Percentiles rank a stretch among this genome's conserved stretches.
phyloP scores from a whole-genome alignment of 306 rosid species.

The Acmispon strigosus region DNA sequence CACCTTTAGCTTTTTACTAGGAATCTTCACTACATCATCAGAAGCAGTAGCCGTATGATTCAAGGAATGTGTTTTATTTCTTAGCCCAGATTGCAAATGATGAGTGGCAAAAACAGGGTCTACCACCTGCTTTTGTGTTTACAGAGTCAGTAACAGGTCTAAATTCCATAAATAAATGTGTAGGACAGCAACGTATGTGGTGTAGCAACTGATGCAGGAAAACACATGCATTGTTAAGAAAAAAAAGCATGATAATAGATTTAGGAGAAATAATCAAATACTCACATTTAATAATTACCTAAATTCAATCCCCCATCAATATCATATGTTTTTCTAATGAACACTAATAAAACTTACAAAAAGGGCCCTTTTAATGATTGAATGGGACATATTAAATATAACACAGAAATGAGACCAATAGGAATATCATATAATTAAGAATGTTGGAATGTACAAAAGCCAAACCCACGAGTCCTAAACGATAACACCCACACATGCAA shows the following conservation, averaged over 20 bases:
- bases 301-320: constrained; percentile 4
- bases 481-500: too few relatives aligned
- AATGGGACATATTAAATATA: not conserved
- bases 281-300: not conserved
- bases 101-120: constrained; percentile 46
- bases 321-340: not conserved
- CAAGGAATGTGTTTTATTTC: constrained; percentile 25
- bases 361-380: not conserved
- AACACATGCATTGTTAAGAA: not conserved
- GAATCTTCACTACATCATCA: constrained; percentile 27
- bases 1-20: constrained; percentile 40
- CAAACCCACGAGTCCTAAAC: not conserved
- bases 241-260: not conserved
- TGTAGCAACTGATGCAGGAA: not conserved
- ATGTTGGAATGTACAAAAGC: not conserved
- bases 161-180: constrained; percentile 15
- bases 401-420: not conserved
- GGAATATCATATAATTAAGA: not conserved
- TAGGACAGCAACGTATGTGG: not conserved
- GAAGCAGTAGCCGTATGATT: constrained; percentile 10
- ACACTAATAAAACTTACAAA: not conserved
- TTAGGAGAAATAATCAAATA: constrained; percentile 6
- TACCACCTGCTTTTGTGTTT: constrained; percentile 51
- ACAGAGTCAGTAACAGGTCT: constrained; percentile 20
- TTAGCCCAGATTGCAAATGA: constrained; percentile 36